Evolutionary conservation across 1,284 basidiomycete genomes (phyloP).

Genomic region (Athelia psychrophila): DNA sequence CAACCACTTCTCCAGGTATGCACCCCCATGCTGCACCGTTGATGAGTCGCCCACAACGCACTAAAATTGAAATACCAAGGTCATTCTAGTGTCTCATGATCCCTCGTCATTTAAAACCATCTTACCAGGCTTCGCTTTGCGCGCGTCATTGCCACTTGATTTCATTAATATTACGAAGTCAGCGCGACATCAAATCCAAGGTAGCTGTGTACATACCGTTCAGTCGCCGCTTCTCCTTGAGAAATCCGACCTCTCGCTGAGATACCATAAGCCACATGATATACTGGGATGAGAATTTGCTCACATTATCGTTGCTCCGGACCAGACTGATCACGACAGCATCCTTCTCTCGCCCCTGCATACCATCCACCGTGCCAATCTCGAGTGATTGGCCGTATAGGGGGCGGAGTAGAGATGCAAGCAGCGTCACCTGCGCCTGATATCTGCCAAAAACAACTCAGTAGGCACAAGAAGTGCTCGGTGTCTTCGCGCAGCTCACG

Average conservation of each 20-base stretch:
- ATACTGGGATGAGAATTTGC: too few species aligned
- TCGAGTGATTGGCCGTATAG: slow-evolving; percentile 71
- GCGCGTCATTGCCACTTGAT: slow-evolving; percentile 87
- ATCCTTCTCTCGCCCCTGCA: slow-evolving; percentile 93
- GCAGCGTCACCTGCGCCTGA: slow-evolving; percentile 86
- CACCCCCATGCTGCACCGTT: slow-evolving; percentile 80
- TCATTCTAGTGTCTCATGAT: too few species aligned
- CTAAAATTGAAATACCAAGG: slow-evolving; percentile 44
- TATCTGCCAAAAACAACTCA: slow-evolving; percentile 44
- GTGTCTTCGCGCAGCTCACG: slow-evolving; percentile 43
- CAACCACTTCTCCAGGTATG: slow-evolving; percentile 87
- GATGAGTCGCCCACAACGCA: slow-evolving; percentile 90
- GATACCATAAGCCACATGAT: background rate
- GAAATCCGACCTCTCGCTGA: slow-evolving; percentile 86
- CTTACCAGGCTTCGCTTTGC: slow-evolving; percentile 83
- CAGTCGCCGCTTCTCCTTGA: slow-evolving; percentile 86
- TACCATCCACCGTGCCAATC: slow-evolving; percentile 89
- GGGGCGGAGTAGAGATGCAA: slow-evolving; percentile 72
- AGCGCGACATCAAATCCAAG: background rate
- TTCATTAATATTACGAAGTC: background rate
- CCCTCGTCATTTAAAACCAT: slow-evolving; percentile 8
- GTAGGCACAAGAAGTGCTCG: background rate
- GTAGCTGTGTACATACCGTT: slow-evolving; percentile 66
- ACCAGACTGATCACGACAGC: slow-evolving; percentile 89
- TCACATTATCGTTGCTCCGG: slow-evolving; percentile 78